phyloP scores from a whole-genome alignment of 2,329 filamentous ascomycete genomes.

The Boeremia lycopersici region DNA sequence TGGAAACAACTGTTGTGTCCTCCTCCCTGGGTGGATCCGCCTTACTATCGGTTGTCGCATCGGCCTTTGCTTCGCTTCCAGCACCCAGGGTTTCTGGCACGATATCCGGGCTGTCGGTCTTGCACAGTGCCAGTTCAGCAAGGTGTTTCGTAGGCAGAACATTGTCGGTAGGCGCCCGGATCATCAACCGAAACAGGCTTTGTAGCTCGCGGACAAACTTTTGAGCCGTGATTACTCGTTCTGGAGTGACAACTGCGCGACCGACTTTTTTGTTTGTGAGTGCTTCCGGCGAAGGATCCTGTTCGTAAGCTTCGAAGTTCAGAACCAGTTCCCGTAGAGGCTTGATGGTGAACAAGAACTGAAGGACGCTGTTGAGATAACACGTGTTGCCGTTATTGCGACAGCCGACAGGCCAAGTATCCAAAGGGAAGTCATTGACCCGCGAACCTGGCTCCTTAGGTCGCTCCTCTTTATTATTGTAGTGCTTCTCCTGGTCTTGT shows the following conservation, averaged over 20 bases:
- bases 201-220: slow-evolving; percentile 78
- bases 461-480: slow-evolving; percentile 21
- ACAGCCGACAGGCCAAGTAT: slow-evolving; percentile 78
- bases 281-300: slow-evolving; percentile 68
- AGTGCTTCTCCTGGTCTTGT: slow-evolving; percentile 35
- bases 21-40: slow-evolving; percentile 40
- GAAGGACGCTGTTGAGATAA: slow-evolving; percentile 94
- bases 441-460: slow-evolving; percentile 22
- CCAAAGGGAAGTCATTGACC: slow-evolving; percentile 40
- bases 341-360: slow-evolving; percentile 91
- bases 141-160: slow-evolving; percentile 77
- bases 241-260: slow-evolving; percentile 67
- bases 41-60: slow-evolving; percentile 52
- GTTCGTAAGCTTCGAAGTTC: slow-evolving; percentile 72
- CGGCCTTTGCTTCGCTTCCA: slow-evolving; percentile 50
- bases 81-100: slow-evolving; percentile 50
- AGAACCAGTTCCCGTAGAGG: slow-evolving; percentile 81
- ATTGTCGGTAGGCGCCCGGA: slow-evolving; percentile 64
- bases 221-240: slow-evolving; percentile 66
- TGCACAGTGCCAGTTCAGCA: slow-evolving; percentile 77
- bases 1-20: slow-evolving; percentile 8
- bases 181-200: slow-evolving; percentile 72
- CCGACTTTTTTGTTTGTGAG: slow-evolving; percentile 74
- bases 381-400: slow-evolving; percentile 97
- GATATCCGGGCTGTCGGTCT: slow-evolving; percentile 52